These are phyloP conservation scores for Aspergillus bertholletiae DNA, from an alignment of 495 filamentous ascomycete genomes.

Conservation along the genomic window DNA sequence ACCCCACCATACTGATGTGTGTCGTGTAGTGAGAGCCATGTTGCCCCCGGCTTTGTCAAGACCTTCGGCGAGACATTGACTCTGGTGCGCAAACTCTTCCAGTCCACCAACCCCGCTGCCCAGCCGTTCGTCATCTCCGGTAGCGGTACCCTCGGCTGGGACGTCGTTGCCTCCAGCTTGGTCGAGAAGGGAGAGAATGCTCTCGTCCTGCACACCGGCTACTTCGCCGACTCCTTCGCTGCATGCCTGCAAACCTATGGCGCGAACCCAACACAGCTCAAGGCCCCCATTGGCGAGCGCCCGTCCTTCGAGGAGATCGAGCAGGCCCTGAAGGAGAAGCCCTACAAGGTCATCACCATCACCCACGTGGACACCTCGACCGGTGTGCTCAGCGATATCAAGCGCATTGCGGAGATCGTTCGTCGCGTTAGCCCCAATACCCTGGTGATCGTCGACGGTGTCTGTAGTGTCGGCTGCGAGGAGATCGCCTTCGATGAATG, in stretches of 20 bases:
- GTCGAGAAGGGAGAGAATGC: slow-evolving; percentile 84
- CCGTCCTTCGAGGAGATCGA: slow-evolving; percentile 87
- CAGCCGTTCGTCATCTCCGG: slow-evolving; percentile 93
- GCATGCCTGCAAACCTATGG: slow-evolving; percentile 90
- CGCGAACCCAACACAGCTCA: slow-evolving; percentile 81
- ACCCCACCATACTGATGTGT: neutral
- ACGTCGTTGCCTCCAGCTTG: slow-evolving; percentile 88
- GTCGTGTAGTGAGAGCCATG: slow-evolving; percentile 76
- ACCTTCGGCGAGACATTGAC: slow-evolving; percentile 85
- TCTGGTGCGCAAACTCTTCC: slow-evolving; percentile 89
- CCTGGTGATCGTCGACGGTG: slow-evolving; percentile 87
- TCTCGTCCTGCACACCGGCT: slow-evolving; percentile 89
- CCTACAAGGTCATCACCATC: slow-evolving; percentile 88
- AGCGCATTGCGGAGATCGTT: slow-evolving; percentile 76
- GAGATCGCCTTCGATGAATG: slow-evolving; percentile 94
- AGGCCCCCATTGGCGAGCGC: slow-evolving; percentile 81
- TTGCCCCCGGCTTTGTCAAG: slow-evolving; percentile 80
- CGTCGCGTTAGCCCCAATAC: slow-evolving; percentile 85
- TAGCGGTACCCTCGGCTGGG: slow-evolving; percentile 95
- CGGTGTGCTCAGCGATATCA: slow-evolving; percentile 87
- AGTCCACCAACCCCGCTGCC: slow-evolving; percentile 72
- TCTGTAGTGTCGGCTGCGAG: slow-evolving; percentile 94
- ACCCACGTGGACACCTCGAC: slow-evolving; percentile 98
- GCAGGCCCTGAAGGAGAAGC: slow-evolving; percentile 78
- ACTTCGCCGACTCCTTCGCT: slow-evolving; percentile 95